A percentile compares a stretch with the other conserved stretches of the same genome.
These are phyloP conservation scores for Neurospora hispaniola DNA, from an alignment of 495 filamentous ascomycete genomes.

Conservation along the genomic window DNA sequence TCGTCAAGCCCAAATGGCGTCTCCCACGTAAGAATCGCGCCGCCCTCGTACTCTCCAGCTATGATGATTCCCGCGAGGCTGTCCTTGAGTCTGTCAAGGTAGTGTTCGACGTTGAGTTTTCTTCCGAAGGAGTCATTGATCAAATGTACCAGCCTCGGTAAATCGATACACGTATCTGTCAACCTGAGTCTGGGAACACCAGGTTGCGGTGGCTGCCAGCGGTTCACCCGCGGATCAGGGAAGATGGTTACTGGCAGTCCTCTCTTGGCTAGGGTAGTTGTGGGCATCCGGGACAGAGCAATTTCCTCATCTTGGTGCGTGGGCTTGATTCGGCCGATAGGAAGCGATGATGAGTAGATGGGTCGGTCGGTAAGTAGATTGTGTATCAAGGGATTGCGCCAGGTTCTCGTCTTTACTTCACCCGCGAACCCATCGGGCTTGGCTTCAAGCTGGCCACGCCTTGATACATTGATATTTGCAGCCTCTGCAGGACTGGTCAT, in stretches of 20 bases:
- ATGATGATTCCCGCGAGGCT: constrained; percentile 85
- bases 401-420: constrained; percentile 60
- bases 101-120: constrained; percentile 72
- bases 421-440: constrained; percentile 40
- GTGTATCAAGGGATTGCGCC: constrained; percentile 89
- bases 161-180: constrained; percentile 69
- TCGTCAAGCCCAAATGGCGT: constrained; percentile 48
- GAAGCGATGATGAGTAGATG: constrained; percentile 79
- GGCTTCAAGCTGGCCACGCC: constrained; percentile 29
- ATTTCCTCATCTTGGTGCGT: constrained; percentile 6
- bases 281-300: constrained; percentile 23
- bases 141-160: constrained; percentile 68
- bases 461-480: constrained; percentile 35
- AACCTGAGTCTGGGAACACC: constrained; percentile 46
- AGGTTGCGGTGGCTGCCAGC: constrained; percentile 56
- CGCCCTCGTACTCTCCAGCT: constrained; percentile 93
- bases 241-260: constrained; percentile 83
- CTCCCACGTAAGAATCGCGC: constrained; percentile 94
- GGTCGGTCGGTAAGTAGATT: constrained; percentile 95
- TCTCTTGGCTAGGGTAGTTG: constrained; percentile 77
- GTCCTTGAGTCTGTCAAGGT: constrained; percentile 63
- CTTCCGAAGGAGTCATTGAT: constrained; percentile 93
- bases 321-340: constrained; percentile 45
- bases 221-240: constrained; percentile 49
- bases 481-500: constrained; percentile 81